Evolutionary conservation across 768 basidiomycete genomes (phyloP).

Genomic region (Imleria badia): DNA sequence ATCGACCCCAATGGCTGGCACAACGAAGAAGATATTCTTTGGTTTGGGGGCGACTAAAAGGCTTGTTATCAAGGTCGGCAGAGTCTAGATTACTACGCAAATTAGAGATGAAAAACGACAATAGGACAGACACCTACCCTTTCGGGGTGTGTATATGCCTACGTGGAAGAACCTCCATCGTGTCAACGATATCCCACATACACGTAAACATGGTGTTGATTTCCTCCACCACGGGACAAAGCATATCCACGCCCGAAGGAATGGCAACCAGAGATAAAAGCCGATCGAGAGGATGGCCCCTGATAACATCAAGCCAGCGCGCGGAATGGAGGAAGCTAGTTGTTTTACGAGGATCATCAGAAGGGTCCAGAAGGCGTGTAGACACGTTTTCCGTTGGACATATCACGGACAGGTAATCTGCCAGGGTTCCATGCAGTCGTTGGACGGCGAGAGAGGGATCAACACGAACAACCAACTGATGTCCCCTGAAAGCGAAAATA

Average conservation of each 20-base stretch:
- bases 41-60: neutral
- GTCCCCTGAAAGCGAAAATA: too few species aligned
- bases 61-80: neutral
- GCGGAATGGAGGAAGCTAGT: neutral
- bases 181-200: neutral
- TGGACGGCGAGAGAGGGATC: too few species aligned
- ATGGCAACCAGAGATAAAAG: neutral
- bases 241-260: neutral
- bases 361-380: neutral
- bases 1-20: neutral
- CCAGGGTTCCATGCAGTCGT: too few species aligned
- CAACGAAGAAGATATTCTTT: neutral
- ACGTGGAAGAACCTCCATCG: neutral
- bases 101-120: neutral
- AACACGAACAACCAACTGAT: too few species aligned
- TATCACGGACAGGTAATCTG: too few species aligned
- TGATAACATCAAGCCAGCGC: neutral
- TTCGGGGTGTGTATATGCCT: neutral
- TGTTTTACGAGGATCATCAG: neutral
- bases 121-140: neutral
- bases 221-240: neutral
- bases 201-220: neutral
- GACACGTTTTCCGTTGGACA: too few species aligned
- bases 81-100: neutral
- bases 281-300: neutral